Evolutionary conservation across 1,284 basidiomycete genomes (phyloP).

Genomic region (Moesziomyces parantarcticus): DNA sequence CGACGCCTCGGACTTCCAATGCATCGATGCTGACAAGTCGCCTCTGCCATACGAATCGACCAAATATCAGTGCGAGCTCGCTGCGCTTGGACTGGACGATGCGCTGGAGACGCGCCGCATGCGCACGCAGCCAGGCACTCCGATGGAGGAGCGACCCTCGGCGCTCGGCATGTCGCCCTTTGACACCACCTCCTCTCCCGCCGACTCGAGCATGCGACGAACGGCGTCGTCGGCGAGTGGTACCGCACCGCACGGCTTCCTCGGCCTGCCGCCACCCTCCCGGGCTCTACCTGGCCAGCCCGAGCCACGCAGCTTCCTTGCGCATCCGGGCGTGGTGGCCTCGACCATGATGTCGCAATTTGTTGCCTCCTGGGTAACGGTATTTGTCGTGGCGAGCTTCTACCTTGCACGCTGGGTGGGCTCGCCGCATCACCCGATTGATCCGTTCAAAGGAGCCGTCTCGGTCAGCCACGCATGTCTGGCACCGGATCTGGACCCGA

Average conservation of each 20-base stretch:
- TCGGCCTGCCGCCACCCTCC: constrained; percentile 38
- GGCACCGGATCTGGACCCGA: constrained; percentile 57
- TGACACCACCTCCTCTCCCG: not conserved
- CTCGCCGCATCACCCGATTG: constrained; percentile 65
- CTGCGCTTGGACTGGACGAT: constrained; percentile 63
- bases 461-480: constrained; percentile 60
- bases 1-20: constrained; percentile 63
- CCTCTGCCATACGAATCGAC: constrained; percentile 65
- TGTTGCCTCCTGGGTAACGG: constrained; percentile 52
- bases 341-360: constrained; percentile 66
- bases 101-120: constrained; percentile 48
- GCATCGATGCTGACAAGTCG: constrained; percentile 47
- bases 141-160: constrained; percentile 38
- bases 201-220: constrained; percentile 15
- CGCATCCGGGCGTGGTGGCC: constrained; percentile 67
- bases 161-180: constrained; percentile 25
- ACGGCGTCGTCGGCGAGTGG: constrained; percentile 31
- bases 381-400: constrained; percentile 59
- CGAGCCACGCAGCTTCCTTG: constrained; percentile 58
- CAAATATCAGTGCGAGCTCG: constrained; percentile 68
- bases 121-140: constrained; percentile 50
- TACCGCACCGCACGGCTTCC: constrained; percentile 31
- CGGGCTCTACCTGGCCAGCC: constrained; percentile 24
- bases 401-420: constrained; percentile 64
- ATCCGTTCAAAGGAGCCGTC: constrained; percentile 64